Conservation (phyloP, 2,329 filamentous ascomycete genomes). For the Chalaropsis thielavioides region DNA sequence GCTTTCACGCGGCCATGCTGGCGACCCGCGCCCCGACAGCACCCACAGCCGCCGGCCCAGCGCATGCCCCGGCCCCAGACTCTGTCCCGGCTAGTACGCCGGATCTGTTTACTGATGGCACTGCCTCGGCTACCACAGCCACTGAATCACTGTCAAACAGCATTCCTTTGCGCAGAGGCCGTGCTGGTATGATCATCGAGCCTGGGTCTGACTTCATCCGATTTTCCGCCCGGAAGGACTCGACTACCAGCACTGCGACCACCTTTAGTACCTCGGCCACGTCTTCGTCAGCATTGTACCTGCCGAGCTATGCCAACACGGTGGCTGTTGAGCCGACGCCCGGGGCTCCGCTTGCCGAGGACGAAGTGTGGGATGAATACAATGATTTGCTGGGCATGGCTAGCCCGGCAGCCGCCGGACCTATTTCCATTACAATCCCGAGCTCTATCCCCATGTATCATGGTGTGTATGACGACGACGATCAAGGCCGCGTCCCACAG, state of each 20-base stretch:
- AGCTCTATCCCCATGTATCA: conserved; percentile 80
- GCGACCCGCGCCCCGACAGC: conserved; percentile 18
- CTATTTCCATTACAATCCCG: not conserved
- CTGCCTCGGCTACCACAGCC: conserved; percentile 29
- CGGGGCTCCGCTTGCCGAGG: conserved; percentile 52
- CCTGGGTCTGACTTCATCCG: conserved; percentile 50
- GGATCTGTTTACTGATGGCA: conserved; percentile 33
- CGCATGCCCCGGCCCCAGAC: conserved; percentile 4
- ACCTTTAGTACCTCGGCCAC: conserved; percentile 42
- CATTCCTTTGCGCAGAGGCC: conserved; percentile 24
- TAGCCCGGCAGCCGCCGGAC: conserved; percentile 40
- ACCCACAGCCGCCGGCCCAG: conserved; percentile 1
- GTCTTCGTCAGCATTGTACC: conserved; percentile 40
- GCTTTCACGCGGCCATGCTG: conserved; percentile 27
- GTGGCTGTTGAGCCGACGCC: conserved; percentile 52
- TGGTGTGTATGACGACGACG: conserved; percentile 73
- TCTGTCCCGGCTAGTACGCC: conserved; percentile 20
- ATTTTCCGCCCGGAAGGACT: conserved; percentile 60
- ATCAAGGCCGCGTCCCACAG: conserved; percentile 30
- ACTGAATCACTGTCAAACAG: conserved; percentile 28
- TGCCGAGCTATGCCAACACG: conserved; percentile 45
- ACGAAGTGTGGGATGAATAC: conserved; percentile 91
- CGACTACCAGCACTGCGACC: conserved; percentile 39
- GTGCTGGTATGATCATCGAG: conserved; percentile 23
- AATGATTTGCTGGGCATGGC: conserved; percentile 60